Percentiles rank a stretch among this genome's conserved stretches.
phyloP scores from a whole-genome alignment of 805 yeast genomes.

The Ogataea nitratoaversa region DNA sequence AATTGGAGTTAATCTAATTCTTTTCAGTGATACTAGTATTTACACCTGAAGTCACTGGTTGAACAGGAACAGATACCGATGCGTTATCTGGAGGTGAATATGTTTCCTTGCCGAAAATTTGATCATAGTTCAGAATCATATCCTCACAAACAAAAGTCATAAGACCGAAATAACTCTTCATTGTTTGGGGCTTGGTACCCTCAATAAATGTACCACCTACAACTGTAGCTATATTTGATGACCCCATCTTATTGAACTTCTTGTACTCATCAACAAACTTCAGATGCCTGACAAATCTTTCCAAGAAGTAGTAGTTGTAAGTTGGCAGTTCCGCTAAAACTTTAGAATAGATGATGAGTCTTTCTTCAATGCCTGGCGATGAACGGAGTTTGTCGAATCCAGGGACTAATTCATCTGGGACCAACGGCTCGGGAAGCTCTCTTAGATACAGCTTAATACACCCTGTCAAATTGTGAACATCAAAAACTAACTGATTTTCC shows the following conservation, averaged over 20 bases:
- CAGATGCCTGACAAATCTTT: slow-evolving; percentile 66
- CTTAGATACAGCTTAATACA: slow-evolving; percentile 79
- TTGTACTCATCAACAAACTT: slow-evolving; percentile 62
- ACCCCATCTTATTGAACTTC: slow-evolving; percentile 76
- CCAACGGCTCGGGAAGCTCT: slow-evolving; percentile 80
- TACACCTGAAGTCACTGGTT: not conserved
- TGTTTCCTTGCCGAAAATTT: slow-evolving; percentile 25
- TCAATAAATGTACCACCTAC: slow-evolving; percentile 64
- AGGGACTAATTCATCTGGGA: slow-evolving; percentile 63
- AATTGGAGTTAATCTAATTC: too few species aligned
- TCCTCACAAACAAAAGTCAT: slow-evolving; percentile 52
- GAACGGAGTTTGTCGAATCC: slow-evolving; percentile 41
- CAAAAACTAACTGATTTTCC: slow-evolving; percentile 45
- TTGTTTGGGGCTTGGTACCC: slow-evolving; percentile 44
- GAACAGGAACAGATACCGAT: not conserved
- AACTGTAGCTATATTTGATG: slow-evolving; percentile 87
- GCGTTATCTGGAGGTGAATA: not conserved
- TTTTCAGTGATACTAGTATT: too few species aligned
- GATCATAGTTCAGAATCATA: slow-evolving; percentile 40
- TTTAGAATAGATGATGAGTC: slow-evolving; percentile 24
- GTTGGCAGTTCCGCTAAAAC: slow-evolving; percentile 46
- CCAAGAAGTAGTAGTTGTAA: slow-evolving; percentile 64
- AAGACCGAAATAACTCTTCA: slow-evolving; percentile 47
- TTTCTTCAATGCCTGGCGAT: slow-evolving; percentile 16
- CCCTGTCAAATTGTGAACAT: slow-evolving; percentile 83